Base-by-base conservation (phyloP, 495 filamentous ascomycete genomes). In the Penicillium paxilli region DNA sequence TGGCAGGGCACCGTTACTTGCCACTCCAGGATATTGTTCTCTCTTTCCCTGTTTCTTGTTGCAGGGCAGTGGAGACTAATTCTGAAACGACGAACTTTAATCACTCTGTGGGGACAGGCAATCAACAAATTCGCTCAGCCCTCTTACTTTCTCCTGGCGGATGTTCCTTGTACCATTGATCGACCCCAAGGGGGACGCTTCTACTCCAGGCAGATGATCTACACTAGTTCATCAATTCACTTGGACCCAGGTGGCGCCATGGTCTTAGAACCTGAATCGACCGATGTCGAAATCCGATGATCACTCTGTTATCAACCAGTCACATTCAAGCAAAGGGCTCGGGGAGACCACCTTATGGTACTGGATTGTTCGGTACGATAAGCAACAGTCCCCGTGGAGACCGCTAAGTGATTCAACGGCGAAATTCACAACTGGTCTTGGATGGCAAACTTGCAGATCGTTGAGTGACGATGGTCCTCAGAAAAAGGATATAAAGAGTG, bases 401-500 rank as follows among this genome's bases (percentile, higher is more conserved):
- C 24, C 21, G 14, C 44, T 12, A 17, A 11, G 25, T 4, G n/a
- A 3, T 32, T 30, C 10, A 42, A 42, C 10, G 17, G 40, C n/a
- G 17, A 42, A 42, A 32, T 19, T 23, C 40, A 23, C 40, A 11
- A 4, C 40, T 12, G 1, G 5, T 42, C 12, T 23, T 21, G 19
- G 40, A 23, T 9, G 1, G 16, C 16, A n/a, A 17, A 25, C 44
- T 2, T 21, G 22, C 16, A n/a, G 44, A 46, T 17, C 35, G 21
- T 46, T 22, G 24, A 14, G n/a, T 28, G 26, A 47, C 17, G 32
- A 54, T 11, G 25, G 17, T 22, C 8, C 10, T 16, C n/a, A 6
- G n/a, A 20, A 14, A 44, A 16, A 24, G 52, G 49, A 49, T 62
- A 62, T 65, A 62, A 61, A 57, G 35, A 46, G 20, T 47, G 45